Evolutionary conservation across 2,329 filamentous ascomycete species (phyloP).

Genomic region (Intubia oerlemansii): DNA sequence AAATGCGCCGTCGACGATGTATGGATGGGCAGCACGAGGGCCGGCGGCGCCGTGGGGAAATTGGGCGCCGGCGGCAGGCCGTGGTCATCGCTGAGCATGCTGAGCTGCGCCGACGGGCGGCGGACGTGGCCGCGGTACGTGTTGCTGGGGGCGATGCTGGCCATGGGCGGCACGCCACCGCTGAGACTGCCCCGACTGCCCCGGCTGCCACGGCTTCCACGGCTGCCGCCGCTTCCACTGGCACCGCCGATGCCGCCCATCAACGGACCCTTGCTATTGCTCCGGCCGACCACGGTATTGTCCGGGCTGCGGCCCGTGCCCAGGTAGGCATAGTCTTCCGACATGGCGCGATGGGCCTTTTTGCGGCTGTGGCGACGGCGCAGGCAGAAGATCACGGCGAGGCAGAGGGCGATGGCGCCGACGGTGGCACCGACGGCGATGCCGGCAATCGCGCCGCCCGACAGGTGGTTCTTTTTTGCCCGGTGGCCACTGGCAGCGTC

Average conservation of each 20-base stretch:
- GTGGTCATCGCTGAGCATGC: constrained; percentile 1
- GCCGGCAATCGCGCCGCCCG: constrained; percentile 7
- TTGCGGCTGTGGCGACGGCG: constrained; percentile 2
- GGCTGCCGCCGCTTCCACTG: too few species aligned
- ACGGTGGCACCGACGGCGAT: constrained; percentile 7
- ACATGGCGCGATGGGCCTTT: background rate
- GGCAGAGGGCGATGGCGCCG: constrained; percentile 1
- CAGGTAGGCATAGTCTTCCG: constrained; percentile 17
- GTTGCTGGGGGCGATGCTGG: background rate
- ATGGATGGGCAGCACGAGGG: too few species aligned
- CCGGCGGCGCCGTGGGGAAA: too few species aligned
- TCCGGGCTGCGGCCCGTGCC: constrained; percentile 13
- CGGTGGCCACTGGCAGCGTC: background rate
- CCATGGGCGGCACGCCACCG: too few species aligned
- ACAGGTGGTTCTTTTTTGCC: constrained; percentile 1
- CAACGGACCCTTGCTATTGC: too few species aligned
- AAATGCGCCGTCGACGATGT: too few species aligned
- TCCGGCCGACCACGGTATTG: too few species aligned
- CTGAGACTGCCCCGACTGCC: too few species aligned
- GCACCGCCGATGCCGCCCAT: too few species aligned
- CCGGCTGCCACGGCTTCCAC: too few species aligned
- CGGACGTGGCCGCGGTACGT: too few species aligned
- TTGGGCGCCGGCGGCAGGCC: constrained; percentile 7
- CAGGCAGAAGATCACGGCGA: constrained; percentile 1
- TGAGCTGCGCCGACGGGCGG: background rate